Base-by-base conservation (phyloP, 1,139 yeast species). In the Saccharomycopsis hybrid region DNA sequence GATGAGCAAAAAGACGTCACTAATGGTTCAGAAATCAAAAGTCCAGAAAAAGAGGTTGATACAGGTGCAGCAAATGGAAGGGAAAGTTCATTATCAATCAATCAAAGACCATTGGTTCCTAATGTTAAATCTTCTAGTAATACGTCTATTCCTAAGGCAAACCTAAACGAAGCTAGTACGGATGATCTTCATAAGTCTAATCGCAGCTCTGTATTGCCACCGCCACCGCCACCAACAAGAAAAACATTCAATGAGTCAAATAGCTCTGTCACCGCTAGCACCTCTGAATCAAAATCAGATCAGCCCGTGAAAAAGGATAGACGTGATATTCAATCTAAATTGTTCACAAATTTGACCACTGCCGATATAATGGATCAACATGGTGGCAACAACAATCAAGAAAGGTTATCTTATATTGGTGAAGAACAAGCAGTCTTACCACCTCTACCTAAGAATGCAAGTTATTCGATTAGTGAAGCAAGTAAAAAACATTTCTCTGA, bases 321-420 rank as follows among this genome's bases (percentile, higher is more conserved):
- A 58, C 69, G 73, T 46, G 78, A 76, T 43, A 69, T 77, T 40
- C 76, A 75, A 57, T 78, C 83, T 4, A 77, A 72, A 56, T 63
- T 76, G 46, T 81, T 80, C 65, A 76, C 77, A 33, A 73, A 76
- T 54, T 66, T 71, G 59, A 76, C 73, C 45, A 68, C 64, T 50
- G 67, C 77, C 4, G 69, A 58, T 38, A 41, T 60, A 27, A 62
- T 60, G 52, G 59, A 58, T 28, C 56, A 58, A 46, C 58, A 56
- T 42, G 51, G 40, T 44, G n/a, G 28, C 7, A 5, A 38, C 9
- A 28, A 38, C 30, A 59, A 59, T 46, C 57, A 56, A 52, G 56
- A 55, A 50, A 58, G 61, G 37, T 57, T 56, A 28, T 47, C 51
- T 8, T 49, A 24, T 32, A 47, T 52, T 28, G 43, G 42, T 9